phyloP scores from a whole-genome alignment of 2,329 filamentous ascomycete genomes.

The Reticulascus tulasneorum region DNA sequence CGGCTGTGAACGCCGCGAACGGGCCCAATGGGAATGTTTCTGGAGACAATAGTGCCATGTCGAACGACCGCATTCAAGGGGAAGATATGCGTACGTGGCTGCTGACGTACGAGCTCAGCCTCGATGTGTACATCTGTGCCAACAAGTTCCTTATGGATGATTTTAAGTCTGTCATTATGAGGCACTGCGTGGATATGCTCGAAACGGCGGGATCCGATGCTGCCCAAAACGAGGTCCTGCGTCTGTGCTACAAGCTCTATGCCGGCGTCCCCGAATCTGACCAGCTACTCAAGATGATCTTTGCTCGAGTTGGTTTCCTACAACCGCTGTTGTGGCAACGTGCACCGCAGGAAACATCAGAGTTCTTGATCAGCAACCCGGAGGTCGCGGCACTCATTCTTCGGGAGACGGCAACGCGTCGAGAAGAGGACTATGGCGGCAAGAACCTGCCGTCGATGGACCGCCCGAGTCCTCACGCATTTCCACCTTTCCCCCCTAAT shows the following conservation, averaged over 20 bases:
- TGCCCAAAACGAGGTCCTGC: conserved; percentile 38
- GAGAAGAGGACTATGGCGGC: conserved; percentile 32
- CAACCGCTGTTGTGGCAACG: conserved; percentile 40
- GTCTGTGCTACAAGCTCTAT: conserved; percentile 38
- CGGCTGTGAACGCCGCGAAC: conserved; percentile 10
- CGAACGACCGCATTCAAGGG: conserved; percentile 31
- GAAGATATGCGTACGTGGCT: conserved; percentile 46
- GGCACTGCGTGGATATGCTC: conserved; percentile 41
- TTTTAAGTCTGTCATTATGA: conserved; percentile 38
- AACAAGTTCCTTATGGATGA: conserved; percentile 43
- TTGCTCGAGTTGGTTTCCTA: conserved; percentile 45
- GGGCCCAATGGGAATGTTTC: no score
- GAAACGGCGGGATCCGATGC: conserved; percentile 38
- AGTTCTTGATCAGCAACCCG: conserved; percentile 39
- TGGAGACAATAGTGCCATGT: conserved; percentile 14
- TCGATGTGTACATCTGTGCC: conserved; percentile 47
- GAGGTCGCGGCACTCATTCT: conserved; percentile 43
- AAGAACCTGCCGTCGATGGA: conserved; percentile 43
- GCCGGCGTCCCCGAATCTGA: conserved; percentile 39
- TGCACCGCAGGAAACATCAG: conserved; percentile 33
- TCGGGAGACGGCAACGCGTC: conserved; percentile 39
- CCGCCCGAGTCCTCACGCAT: conserved; percentile 4
- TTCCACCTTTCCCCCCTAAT: conserved; percentile 5
- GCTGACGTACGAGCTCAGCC: conserved; percentile 39
- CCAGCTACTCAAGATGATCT: conserved; percentile 41